Conservation (phyloP, 2,329 filamentous ascomycete species). For the Ascochyta fabae region DNA sequence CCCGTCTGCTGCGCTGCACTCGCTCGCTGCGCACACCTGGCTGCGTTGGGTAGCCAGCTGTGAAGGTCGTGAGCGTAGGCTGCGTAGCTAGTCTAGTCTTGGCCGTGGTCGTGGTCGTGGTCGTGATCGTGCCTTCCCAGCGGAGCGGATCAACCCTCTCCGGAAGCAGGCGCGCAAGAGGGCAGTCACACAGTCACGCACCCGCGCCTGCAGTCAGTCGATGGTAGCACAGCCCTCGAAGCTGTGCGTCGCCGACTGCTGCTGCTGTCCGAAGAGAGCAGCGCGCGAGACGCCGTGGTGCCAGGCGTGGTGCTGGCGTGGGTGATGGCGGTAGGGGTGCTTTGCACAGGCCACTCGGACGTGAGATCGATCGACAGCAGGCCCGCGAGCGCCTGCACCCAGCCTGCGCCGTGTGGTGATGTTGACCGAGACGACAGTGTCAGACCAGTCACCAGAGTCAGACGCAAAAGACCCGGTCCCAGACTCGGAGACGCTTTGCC, state of each 20-base stretch:
- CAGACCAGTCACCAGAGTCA: constrained; percentile 18
- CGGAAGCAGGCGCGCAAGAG: constrained; percentile 8
- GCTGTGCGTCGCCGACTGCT: constrained; percentile 15
- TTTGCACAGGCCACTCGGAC: constrained; percentile 24
- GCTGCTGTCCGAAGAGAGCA: constrained; percentile 22
- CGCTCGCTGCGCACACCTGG: no score
- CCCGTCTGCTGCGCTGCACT: constrained; percentile 3
- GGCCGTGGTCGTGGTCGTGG: no score
- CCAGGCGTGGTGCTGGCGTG: constrained; percentile 14
- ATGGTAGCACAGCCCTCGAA: constrained; percentile 13
- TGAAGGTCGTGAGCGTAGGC: no score
- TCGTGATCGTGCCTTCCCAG: constrained; percentile 16
- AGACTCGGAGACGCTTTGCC: constrained; percentile 11
- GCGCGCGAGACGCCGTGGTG: constrained; percentile 14
- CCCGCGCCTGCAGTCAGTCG: constrained; percentile 21
- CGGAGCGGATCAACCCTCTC: constrained; percentile 30
- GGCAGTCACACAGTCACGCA: neutral
- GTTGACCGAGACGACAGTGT: constrained; percentile 16
- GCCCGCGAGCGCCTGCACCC: constrained; percentile 33
- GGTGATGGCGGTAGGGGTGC: constrained; percentile 22
- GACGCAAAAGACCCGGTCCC: constrained; percentile 11
- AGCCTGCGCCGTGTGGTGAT: constrained; percentile 25
- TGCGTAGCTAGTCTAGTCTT: no score
- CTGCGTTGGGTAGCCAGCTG: no score
- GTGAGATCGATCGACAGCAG: constrained; percentile 40